phyloP scores from a whole-genome alignment of 495 filamentous ascomycete species.

The Penicillium cosmopolitanum region DNA sequence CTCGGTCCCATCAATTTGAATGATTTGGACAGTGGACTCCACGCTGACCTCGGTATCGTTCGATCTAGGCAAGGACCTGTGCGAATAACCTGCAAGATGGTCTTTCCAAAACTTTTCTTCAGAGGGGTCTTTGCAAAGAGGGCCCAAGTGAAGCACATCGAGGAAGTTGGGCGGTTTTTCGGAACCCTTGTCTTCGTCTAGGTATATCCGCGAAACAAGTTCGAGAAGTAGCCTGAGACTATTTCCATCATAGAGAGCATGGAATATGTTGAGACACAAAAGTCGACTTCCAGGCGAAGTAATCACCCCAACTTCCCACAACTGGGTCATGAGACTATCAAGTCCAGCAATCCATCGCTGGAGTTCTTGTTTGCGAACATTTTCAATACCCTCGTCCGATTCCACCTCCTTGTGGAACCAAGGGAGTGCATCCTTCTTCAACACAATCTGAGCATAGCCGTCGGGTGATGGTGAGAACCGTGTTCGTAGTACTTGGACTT shows the following conservation, averaged over 20 bases:
- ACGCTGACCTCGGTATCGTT: constrained; percentile 3
- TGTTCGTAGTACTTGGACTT: constrained; percentile 65
- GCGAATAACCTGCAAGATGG: constrained; percentile 51
- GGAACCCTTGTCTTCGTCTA: constrained; percentile 4
- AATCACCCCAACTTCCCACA: constrained; percentile 51
- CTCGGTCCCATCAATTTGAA: constrained; percentile 18
- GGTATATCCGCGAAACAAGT: constrained; percentile 50
- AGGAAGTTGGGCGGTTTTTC: constrained; percentile 36
- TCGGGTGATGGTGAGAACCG: constrained; percentile 66
- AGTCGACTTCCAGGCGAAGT: constrained; percentile 30
- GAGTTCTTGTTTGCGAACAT: constrained; percentile 27
- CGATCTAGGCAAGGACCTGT: constrained; percentile 29
- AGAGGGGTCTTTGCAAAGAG: constrained; percentile 38
- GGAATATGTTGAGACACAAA: constrained; percentile 72
- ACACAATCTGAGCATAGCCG: constrained; percentile 71
- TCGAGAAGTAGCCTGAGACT: constrained; percentile 70
- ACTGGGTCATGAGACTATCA: constrained; percentile 25
- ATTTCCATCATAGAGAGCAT: constrained; percentile 86
- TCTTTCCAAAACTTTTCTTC: constrained; percentile 70
- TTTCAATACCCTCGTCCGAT: constrained; percentile 32
- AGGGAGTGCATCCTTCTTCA: constrained; percentile 47
- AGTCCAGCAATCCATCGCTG: constrained; percentile 48
- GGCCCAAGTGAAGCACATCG: constrained; percentile 48
- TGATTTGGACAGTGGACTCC: constrained; percentile 22
- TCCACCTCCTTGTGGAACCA: constrained; percentile 47